Conservation (phyloP, 2,329 filamentous ascomycete genomes). For the Macrophomina pseudophaseolina region DNA sequence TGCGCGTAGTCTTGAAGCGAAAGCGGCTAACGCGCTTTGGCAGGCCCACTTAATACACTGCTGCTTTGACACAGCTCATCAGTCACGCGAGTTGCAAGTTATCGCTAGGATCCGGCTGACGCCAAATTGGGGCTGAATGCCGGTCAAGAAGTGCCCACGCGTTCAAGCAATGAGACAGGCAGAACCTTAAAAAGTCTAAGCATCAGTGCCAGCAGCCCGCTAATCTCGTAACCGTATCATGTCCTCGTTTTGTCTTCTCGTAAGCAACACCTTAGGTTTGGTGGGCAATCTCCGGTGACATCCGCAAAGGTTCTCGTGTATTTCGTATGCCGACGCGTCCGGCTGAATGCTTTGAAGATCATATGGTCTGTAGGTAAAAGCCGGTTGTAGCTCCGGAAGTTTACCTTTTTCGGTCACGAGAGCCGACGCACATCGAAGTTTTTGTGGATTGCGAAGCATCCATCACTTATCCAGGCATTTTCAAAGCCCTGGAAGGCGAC, state of each 20-base stretch:
- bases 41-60: background rate
- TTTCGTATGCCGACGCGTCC: no score
- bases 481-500: background rate
- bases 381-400: no score
- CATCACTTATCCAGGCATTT: background rate
- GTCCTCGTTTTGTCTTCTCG: no score
- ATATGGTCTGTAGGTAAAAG: no score
- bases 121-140: background rate
- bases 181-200: no score
- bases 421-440: background rate
- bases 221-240: no score
- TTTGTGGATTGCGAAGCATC: no score
- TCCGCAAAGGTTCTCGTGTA: no score
- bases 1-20: background rate
- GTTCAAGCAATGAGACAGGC: background rate
- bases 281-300: no score
- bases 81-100: background rate
- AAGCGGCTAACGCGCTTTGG: constrained; percentile 8
- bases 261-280: no score
- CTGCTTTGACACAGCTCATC: background rate
- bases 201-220: no score
- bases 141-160: background rate
- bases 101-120: background rate
- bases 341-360: no score
- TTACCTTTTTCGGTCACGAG: background rate